phyloP scores from a whole-genome alignment of 352 stramenopile genomes.

The Phytophthora litchii region DNA sequence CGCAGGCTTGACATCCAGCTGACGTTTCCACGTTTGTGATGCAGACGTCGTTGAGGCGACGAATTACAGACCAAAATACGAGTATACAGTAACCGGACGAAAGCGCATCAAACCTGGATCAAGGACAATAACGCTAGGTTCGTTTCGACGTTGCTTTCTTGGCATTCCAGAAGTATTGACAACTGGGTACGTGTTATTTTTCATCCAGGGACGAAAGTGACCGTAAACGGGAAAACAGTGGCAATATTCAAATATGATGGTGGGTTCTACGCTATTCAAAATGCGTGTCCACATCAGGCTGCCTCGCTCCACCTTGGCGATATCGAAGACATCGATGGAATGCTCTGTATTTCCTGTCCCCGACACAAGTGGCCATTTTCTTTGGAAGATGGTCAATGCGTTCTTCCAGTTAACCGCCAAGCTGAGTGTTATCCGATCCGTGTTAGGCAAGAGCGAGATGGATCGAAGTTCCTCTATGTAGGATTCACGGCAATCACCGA shows the following conservation, averaged over 20 bases:
- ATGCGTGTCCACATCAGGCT: slow-evolving; percentile 80
- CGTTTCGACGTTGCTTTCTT: slow-evolving; percentile 6
- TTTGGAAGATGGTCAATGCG: slow-evolving; percentile 73
- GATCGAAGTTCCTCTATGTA: slow-evolving; percentile 62
- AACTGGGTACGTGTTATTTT: background rate
- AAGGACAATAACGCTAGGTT: slow-evolving; percentile 62
- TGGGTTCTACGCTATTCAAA: slow-evolving; percentile 76
- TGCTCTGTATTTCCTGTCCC: slow-evolving; percentile 73
- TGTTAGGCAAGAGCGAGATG: slow-evolving; percentile 48
- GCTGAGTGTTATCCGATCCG: slow-evolving; percentile 72
- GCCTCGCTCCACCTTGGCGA: slow-evolving; percentile 84
- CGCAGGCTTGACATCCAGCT: background rate
- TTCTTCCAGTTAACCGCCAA: slow-evolving; percentile 52
- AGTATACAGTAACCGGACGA: slow-evolving; percentile 75
- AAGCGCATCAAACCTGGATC: slow-evolving; percentile 77
- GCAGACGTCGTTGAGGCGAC: slow-evolving; percentile 81
- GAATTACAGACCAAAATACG: slow-evolving; percentile 68
- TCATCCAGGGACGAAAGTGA: slow-evolving; percentile 53
- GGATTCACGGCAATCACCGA: slow-evolving; percentile 65
- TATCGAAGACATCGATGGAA: slow-evolving; percentile 85
- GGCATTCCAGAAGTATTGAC: background rate
- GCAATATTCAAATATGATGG: slow-evolving; percentile 85
- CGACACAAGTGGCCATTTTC: slow-evolving; percentile 87
- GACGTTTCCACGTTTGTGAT: slow-evolving; percentile 4
- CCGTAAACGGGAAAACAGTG: slow-evolving; percentile 71